A percentile compares a stretch with the other conserved stretches of the same genome.
Conservation (phyloP, 1,284 basidiomycete species). For the Marasmius fiardii region DNA sequence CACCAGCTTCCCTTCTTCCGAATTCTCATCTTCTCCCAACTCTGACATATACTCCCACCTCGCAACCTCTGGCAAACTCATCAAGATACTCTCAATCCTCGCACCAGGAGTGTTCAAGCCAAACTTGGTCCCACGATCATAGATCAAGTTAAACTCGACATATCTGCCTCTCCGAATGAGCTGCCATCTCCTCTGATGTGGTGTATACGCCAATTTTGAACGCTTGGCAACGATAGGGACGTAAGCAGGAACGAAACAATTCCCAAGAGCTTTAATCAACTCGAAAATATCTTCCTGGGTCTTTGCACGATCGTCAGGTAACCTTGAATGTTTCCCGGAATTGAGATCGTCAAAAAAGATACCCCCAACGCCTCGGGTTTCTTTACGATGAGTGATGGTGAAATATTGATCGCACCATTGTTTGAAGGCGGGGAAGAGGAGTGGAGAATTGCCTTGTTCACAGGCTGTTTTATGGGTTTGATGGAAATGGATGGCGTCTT, state of each 20-base stretch:
- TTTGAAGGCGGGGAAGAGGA: conserved; percentile 85
- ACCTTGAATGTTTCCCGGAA: conserved; percentile 52
- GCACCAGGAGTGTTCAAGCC: conserved; percentile 90
- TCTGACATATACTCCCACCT: conserved; percentile 94
- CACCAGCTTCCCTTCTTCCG: conserved; percentile 70
- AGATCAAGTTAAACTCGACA: conserved; percentile 93
- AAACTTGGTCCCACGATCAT: conserved; percentile 86
- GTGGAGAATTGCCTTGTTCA: conserved; percentile 61
- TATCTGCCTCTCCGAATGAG: conserved; percentile 85
- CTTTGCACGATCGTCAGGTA: conserved; percentile 28
- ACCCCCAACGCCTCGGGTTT: conserved; percentile 90
- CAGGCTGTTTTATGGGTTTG: conserved; percentile 74
- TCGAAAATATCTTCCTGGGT: conserved; percentile 70
- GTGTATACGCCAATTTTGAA: conserved; percentile 53
- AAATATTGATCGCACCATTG: conserved; percentile 99
- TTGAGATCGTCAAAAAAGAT: conserved; percentile 95
- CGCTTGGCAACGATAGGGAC: conserved; percentile 76
- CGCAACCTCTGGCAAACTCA: conserved; percentile 88
- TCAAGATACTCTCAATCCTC: conserved; percentile 89
- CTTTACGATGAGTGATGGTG: conserved; percentile 87
- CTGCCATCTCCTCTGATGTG: conserved; percentile 82
- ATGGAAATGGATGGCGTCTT: conserved; percentile 91
- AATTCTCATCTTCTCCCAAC: conserved; percentile 64
- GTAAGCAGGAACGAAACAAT: conserved; percentile 87
- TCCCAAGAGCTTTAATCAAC: conserved; percentile 68